Evolutionary conservation across 2,329 filamentous ascomycete species (phyloP), one percentile per base, ranked within the genome.

Genomic region (Coniosporium tulheliwenetii): DNA sequence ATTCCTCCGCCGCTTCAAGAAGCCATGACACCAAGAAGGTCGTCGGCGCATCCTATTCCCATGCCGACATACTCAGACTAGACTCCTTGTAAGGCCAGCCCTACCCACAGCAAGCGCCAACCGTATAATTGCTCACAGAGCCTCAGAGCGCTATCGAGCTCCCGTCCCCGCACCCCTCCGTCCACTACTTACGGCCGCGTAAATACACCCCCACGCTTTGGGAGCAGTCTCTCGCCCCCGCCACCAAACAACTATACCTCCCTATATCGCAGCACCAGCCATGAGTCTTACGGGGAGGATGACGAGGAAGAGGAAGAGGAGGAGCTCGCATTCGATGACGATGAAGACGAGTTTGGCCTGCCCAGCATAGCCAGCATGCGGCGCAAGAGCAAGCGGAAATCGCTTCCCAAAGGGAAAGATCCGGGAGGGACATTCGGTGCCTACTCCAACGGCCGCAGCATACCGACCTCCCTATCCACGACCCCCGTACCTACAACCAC

Each of bases 281-380:
- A 85, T 54, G 81, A 85, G 57, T 94, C 85, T 85, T 77, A 77
- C 45, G 70, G 77, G 13, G 78, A 83, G 46, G 51, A 53, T 10
- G 82, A 82, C 4, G 73, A 73, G 10, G 67, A 71, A n/a, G 65
- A 67, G 5, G 70, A 71, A 42, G 83, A 85, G 47, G 79, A 85
- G 51, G 77, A 76, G 9, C 85, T 91, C 52, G 83, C 84, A 43
- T 70, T 79, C 52, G 85, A 93, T 50, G 83, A 86, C 42, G 82
- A 91, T 50, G 87, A 93, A 46, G 89, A 96, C 59, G 89, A 96
- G 57, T 96, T 96, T 61, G 89, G 89, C 1, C 69, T 96, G 19
- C 89, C 89, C 2, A 95, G 86, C 56, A 75, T 96, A 55, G 83
- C 86, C 5, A 94, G 81, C 55, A 91, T 91, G 81, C 82, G 87